Percentiles rank a stretch among this genome's conserved stretches.
Conservation (phyloP, 495 filamentous ascomycete genomes). For the Aspergillus ostianus region DNA sequence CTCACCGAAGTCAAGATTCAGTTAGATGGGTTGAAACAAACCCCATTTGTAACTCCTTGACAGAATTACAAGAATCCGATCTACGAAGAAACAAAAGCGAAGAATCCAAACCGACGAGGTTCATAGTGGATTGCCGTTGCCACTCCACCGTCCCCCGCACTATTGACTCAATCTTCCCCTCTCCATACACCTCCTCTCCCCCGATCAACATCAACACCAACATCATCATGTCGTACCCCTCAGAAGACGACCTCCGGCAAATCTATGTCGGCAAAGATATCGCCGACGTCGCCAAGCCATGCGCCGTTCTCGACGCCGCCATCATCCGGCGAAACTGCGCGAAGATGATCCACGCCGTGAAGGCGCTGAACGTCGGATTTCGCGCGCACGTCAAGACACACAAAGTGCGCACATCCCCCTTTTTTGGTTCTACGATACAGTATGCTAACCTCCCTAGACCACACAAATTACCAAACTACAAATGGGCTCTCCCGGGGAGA, state of each 20-base stretch:
- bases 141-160: not conserved
- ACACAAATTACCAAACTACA: slow-evolving; percentile 70
- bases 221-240: not conserved
- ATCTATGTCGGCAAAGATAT: not conserved
- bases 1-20: not conserved
- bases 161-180: not conserved
- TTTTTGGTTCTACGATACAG: too few relatives aligned
- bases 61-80: too few relatives aligned
- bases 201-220: too few relatives aligned
- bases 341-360: not conserved
- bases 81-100: too few relatives aligned
- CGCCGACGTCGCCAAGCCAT: not conserved
- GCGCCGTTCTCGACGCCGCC: not conserved
- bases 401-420: not conserved
- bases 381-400: not conserved
- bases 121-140: too few relatives aligned
- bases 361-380: not conserved
- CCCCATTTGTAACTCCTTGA: too few relatives aligned
- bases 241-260: not conserved
- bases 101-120: too few relatives aligned
- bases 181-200: too few relatives aligned
- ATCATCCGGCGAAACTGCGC: not conserved
- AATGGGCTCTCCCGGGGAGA: slow-evolving; percentile 50
- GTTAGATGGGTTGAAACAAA: not conserved
- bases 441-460: slow-evolving; percentile 49